These are phyloP conservation scores for Litsea cubeba DNA, from an alignment of 164 flowering plant species.

Conservation along the genomic window DNA sequence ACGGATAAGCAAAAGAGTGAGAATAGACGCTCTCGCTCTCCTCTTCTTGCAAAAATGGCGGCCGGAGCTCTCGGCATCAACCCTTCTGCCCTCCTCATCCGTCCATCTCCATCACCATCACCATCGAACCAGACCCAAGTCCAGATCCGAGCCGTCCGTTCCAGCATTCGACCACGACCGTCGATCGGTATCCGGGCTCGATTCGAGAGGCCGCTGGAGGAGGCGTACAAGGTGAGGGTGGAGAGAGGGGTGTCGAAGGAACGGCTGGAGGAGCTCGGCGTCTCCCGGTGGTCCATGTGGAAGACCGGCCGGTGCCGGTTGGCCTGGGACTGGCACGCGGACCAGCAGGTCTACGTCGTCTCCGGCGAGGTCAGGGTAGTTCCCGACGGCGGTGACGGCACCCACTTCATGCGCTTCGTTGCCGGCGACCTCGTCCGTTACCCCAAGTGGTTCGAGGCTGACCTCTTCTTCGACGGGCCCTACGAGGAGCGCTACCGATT, in stretches of 20 bases:
- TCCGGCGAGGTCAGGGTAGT: conserved; percentile 86
- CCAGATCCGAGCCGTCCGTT: neutral
- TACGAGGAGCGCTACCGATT: conserved; percentile 79
- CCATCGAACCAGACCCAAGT: neutral
- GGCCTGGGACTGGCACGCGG: conserved; percentile 93
- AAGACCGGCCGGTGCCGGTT: conserved; percentile 69
- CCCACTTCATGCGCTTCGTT: conserved; percentile 47
- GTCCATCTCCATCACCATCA: neutral
- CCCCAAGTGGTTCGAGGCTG: conserved; percentile 94
- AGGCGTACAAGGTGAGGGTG: conserved; percentile 61
- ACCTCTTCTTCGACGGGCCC: conserved; percentile 69
- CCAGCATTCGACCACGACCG: neutral
- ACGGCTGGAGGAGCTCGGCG: conserved; percentile 60
- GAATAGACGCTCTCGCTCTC: no score
- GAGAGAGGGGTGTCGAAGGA: conserved; percentile 52
- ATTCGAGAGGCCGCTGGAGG: conserved; percentile 64
- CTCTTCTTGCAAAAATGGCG: neutral
- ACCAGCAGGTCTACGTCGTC: conserved; percentile 76
- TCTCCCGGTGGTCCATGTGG: conserved; percentile 77
- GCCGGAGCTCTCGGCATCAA: conserved; percentile 8
- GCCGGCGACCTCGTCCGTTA: conserved; percentile 83
- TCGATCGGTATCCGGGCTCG: conserved; percentile 33
- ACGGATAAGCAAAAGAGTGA: no score
- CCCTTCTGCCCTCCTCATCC: neutral
- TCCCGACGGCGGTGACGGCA: conserved; percentile 61